These are phyloP conservation scores for Agaricus blazei DNA, from an alignment of 768 basidiomycete species.

Conservation along the genomic window DNA sequence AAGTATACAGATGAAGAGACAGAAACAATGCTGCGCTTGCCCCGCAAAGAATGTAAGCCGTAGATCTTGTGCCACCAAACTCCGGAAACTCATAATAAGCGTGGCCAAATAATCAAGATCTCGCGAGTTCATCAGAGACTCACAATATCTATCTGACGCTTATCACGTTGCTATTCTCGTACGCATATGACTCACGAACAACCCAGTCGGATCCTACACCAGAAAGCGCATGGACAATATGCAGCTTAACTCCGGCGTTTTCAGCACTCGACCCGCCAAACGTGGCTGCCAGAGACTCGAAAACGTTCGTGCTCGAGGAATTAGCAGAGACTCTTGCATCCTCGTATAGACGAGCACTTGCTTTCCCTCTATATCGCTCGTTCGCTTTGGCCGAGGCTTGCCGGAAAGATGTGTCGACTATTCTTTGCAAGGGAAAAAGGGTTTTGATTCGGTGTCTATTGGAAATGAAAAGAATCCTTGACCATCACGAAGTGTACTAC, in stretches of 20 bases:
- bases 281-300: constrained; percentile 14
- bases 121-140: constrained; percentile 50
- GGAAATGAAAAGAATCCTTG: constrained; percentile 67
- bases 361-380: constrained; percentile 78
- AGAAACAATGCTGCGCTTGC: constrained; percentile 52
- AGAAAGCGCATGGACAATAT: constrained; percentile 87
- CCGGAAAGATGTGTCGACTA: constrained; percentile 51
- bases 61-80: constrained; percentile 15
- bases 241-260: constrained; percentile 67
- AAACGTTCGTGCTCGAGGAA: constrained; percentile 37
- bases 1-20: constrained; percentile 73
- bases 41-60: constrained; percentile 47
- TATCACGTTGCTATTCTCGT: constrained; percentile 70
- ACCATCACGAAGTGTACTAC: constrained; percentile 83
- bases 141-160: constrained; percentile 65
- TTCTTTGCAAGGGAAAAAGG: constrained; percentile 59
- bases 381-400: constrained; percentile 71
- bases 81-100: background rate
- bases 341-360: constrained; percentile 70
- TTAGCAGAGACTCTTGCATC: constrained; percentile 47
- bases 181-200: constrained; percentile 75
- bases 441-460: constrained; percentile 60
- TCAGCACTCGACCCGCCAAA: constrained; percentile 66
- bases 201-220: constrained; percentile 77
- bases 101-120: constrained; percentile 38